Percentiles rank a stretch among this genome's conserved stretches.
Evolutionary conservation across 352 stramenopile genomes (phyloP).

Genomic region (Phytophthora megakarya): DNA sequence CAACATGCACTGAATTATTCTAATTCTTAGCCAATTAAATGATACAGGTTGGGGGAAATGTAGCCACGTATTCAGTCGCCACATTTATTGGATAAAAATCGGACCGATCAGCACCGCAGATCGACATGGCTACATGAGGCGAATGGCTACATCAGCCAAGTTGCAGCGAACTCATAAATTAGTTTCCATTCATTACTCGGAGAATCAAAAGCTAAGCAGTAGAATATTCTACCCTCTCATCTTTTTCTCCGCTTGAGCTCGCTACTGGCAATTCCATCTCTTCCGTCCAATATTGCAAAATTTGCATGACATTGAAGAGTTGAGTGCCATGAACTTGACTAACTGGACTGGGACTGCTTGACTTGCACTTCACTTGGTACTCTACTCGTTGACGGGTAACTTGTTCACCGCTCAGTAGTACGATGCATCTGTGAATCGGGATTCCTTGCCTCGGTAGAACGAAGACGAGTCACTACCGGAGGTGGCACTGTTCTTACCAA

Average conservation of each 20-base stretch:
- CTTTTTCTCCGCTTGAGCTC: conserved; percentile 24
- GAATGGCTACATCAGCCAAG: neutral
- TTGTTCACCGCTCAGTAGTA: conserved; percentile 29
- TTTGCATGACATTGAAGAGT: neutral
- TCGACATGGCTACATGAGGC: conserved; percentile 11
- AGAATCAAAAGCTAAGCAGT: neutral
- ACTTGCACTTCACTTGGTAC: conserved; percentile 13
- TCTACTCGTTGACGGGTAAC: conserved; percentile 9
- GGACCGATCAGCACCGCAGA: neutral
- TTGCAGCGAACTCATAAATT: conserved; percentile 49
- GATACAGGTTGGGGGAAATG: conserved; percentile 1
- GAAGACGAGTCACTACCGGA: conserved; percentile 40
- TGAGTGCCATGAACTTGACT: conserved; percentile 1
- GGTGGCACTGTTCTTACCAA: conserved; percentile 15
- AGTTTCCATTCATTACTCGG: conserved; percentile 41
- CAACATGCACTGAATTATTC: neutral
- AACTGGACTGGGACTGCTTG: conserved; percentile 13
- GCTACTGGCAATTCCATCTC: conserved; percentile 15
- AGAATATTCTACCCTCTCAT: neutral
- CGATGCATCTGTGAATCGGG: conserved; percentile 37
- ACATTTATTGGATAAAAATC: conserved; percentile 19
- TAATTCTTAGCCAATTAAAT: neutral
- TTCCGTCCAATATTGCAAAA: conserved; percentile 4
- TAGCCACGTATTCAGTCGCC: conserved; percentile 18
- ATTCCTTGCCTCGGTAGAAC: conserved; percentile 34